A percentile compares a stretch with the other conserved stretches of the same genome.
These are phyloP conservation scores for Ampelomyces quisqualis DNA, from an alignment of 2,329 filamentous ascomycete genomes.

Conservation along the genomic window DNA sequence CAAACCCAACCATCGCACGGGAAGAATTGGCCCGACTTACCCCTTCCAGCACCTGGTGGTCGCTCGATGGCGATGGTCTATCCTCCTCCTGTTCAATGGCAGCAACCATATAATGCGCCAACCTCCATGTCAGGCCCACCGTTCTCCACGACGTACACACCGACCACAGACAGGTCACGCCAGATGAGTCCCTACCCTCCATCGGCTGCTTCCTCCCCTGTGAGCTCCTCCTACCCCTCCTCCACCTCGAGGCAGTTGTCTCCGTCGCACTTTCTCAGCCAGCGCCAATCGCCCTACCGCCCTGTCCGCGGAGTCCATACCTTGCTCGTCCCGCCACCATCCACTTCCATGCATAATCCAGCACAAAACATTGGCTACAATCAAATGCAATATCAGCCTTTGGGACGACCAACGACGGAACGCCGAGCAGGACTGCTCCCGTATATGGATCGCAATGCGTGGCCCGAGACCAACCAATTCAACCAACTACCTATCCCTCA, in stretches of 20 bases:
- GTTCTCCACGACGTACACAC: slow-evolving; percentile 32
- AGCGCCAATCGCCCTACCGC: slow-evolving; percentile 88
- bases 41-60: slow-evolving; percentile 55
- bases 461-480: slow-evolving; percentile 43
- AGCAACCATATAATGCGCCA: slow-evolving; percentile 46
- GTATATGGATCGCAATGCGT: slow-evolving; percentile 44
- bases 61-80: slow-evolving; percentile 80
- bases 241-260: slow-evolving; percentile 74
- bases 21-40: slow-evolving; percentile 48
- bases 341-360: slow-evolving; percentile 67
- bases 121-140: slow-evolving; percentile 33
- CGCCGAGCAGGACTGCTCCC: slow-evolving; percentile 49
- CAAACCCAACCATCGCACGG: slow-evolving; percentile 31
- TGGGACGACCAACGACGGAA: slow-evolving; percentile 50
- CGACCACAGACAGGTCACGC: slow-evolving; percentile 45
- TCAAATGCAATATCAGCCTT: slow-evolving; percentile 55
- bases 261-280: slow-evolving; percentile 81
- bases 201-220: slow-evolving; percentile 65
- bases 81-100: slow-evolving; percentile 57
- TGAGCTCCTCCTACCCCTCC: slow-evolving; percentile 64
- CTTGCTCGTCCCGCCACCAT: slow-evolving; percentile 83
- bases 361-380: slow-evolving; percentile 48
- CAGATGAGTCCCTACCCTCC: slow-evolving; percentile 55
- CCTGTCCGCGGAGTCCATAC: slow-evolving; percentile 88
- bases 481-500: slow-evolving; percentile 43